Evolutionary conservation across 805 yeast species (phyloP), one percentile per base, ranked within the genome.

Genomic region (Metschnikowia baotianmanensis): DNA sequence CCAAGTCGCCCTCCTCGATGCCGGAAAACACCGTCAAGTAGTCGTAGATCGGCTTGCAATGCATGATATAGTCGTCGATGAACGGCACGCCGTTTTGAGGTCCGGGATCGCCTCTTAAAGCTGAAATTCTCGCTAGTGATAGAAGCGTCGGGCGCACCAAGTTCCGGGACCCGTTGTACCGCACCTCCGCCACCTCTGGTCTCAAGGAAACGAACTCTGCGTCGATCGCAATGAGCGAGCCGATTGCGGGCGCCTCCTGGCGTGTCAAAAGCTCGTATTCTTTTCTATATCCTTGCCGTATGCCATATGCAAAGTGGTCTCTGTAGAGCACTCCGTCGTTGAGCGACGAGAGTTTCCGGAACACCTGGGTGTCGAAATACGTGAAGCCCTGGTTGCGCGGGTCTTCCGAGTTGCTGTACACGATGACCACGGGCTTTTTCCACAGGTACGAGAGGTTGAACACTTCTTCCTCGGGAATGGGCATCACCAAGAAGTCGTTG

Each of bases 11-110:
- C 0, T 83, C 83, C 51, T 86, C 88, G 38, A 93, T 90, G n/a
- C 99, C 99, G 10, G 96, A 88, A 53, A 76, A 93, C 10, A 81
- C 79, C 0, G 99, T 95, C 49, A 91, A 70, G 55, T 93, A 90
- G 61, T 93, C 96, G 39, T 83, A 78, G 38, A 93, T 83, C 18
- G 71, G 77, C 36, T 77, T 79, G 16, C 76, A 76, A 24, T 88
- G 86, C 6, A 81, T 80, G 50, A 93, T 86, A 57, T 90, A 88
- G 58, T 93, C 99, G 59, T 93, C 99, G 46, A 93, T 86, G 54
- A 93, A 87, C 5, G 96, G 89, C 1, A 72, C 74, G 0, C 89
- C 93, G 44, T 76, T 78, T 33, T 69, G 63, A 0, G 75, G 76
- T 0, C 89, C 90, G 20, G 76, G 72, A 31, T 78, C 76, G 12